Conservation (phyloP, 2,329 filamentous ascomycete species). For the Thermomyces lanuginosus region DNA sequence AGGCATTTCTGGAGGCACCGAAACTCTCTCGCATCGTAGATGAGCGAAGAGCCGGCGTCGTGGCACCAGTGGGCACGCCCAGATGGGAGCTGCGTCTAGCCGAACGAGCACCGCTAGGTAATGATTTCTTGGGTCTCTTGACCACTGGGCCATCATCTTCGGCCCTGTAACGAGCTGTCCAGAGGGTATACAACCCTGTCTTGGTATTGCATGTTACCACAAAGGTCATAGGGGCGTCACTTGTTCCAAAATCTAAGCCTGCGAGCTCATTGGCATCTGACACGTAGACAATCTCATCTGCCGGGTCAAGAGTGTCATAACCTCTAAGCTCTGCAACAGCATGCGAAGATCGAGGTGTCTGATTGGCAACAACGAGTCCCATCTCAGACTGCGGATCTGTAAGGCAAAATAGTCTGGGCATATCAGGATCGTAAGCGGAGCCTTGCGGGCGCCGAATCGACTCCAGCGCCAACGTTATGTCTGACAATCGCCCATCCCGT, state of each 20-base stretch:
- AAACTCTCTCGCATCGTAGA: conserved; percentile 62
- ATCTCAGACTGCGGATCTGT: conserved; percentile 76
- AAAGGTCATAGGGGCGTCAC: conserved; percentile 45
- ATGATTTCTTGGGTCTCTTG: conserved; percentile 30
- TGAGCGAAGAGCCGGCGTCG: conserved; percentile 53
- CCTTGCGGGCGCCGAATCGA: conserved; percentile 42
- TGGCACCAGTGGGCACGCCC: conserved; percentile 48
- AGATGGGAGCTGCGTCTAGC: conserved; percentile 52
- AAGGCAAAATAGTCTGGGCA: conserved; percentile 57
- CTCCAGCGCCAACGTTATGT: conserved; percentile 33
- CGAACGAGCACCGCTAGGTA: conserved; percentile 47
- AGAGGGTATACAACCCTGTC: conserved; percentile 63
- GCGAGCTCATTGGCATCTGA: conserved; percentile 44
- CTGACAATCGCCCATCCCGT: conserved; percentile 30
- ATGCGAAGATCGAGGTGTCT: conserved; percentile 18
- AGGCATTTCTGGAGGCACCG: conserved; percentile 34
- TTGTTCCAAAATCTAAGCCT: conserved; percentile 12
- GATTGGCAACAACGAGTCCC: conserved; percentile 55
- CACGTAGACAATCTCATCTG: conserved; percentile 72
- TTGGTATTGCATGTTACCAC: conserved; percentile 69
- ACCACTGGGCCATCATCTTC: conserved; percentile 39
- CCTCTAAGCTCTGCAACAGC: conserved; percentile 15
- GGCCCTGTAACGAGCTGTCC: conserved; percentile 63
- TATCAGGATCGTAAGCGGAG: conserved; percentile 38
- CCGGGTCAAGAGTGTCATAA: conserved; percentile 49